Base-by-base conservation (phyloP, 805 yeast species). In the Lachancea sp. region DNA sequence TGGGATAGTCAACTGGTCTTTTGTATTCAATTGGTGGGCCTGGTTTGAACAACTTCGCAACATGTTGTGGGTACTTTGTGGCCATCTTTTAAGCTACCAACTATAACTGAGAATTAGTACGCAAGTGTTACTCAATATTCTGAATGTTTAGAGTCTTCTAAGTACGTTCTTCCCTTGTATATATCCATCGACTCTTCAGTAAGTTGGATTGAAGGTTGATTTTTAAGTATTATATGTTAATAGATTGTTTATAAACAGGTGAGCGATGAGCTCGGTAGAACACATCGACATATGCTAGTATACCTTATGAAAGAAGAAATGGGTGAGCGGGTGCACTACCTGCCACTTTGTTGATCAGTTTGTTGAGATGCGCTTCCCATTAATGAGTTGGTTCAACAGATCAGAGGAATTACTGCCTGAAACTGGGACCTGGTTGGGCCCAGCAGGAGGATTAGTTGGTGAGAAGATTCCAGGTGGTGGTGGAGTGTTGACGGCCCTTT, bases 341-440 rank as follows among this genome's bases (percentile, higher is more conserved):
- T 22, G 25, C 25, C 8, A 8, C 25, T 22, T 4, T 6, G 25
- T 4, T 22, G 4, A 6, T 32, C 26, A 41, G 26, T 33, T 55
- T 17, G 71, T 68, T 41, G 65, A 57, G 37, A 67, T 60, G 54
- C 69, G 77, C 60, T 83, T 85, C 25, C 95, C 95, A 55, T 82
- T 82, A 81, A 89, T 82, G 59, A 89, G 71, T 63, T 88, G 96
- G 47, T 80, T 86, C 55, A 89, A 73, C 57, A 89, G 73, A 59
- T 88, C 95, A 34, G 88, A 81, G 48, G 90, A 82, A 40, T 85
- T 79, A 22, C 48, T 48, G 18, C 47, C 48, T 13, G 45, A 22
- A n/a, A 15, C 42, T 15, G 43, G 40, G 25, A 32, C 26, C n/a
- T 34, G 46, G 29, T 29, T 18, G n/a, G 30, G 35, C 13, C n/a